Base-by-base conservation (phyloP, 495 filamentous ascomycete species). In the Penicillium crystallinum region DNA sequence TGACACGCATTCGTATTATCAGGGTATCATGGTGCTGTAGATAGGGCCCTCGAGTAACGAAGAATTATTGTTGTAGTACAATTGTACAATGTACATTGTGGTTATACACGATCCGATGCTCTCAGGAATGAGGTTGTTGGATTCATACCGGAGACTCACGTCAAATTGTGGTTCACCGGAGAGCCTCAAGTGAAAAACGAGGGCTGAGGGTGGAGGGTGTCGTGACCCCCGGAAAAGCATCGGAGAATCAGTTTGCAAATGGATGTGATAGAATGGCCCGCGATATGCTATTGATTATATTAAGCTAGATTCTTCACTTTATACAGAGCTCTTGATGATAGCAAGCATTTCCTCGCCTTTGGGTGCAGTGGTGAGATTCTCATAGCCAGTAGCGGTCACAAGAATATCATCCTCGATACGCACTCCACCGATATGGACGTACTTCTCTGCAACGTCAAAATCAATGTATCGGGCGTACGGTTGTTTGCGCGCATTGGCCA, bases 341-440 rank as follows among this genome's bases (percentile, higher is more conserved):
- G 78, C 74, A 62, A 88, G 68, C 74, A 84, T 83, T 46, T 75
- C 85, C 36, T 85, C 76, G 0, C 86, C 88, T 69, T 91, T 95
- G 0, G 89, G 89, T 38, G 88, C 90, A 6, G 79, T 84, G 1
- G 91, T 96, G 59, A 97, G 67, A 58, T 91, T 92, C 69, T 95
- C 87, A 59, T 84, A 84, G 21, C 90, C 90, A 30, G 78, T 75
- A 22, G 78, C 74, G 3, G 89, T 95, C 12, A 96, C 83, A 10
- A 95, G 74, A 43, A 96, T 85, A 66, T 91, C 87, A 68, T 96
- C 92, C 72, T 97, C 92, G 55, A 97, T 92, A 31, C 92, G 80
- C 25, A 93, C 90, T 12, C 92, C 92, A 15, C 92, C 92, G 19
- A 96, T 83, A 22, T 75, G 75, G 55, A 86, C 85, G 61, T 88